Percentiles rank a stretch among this genome's conserved stretches.
These are phyloP conservation scores for Capsella bursapastoris DNA, from an alignment of 345 rosid genomes.

Conservation along the genomic window DNA sequence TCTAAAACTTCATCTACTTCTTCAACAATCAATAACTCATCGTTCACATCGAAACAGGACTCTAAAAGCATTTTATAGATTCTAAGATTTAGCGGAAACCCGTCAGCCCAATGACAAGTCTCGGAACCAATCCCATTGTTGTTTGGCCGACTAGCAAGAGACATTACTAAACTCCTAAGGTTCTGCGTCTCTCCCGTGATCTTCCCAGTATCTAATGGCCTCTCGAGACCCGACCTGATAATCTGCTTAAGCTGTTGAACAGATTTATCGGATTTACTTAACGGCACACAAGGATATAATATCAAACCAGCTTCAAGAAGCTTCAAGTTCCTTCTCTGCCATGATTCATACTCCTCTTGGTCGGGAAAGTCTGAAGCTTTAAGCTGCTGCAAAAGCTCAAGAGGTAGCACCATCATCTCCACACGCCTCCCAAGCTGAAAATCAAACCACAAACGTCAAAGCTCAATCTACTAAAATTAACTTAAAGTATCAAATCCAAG, in stretches of 20 bases:
- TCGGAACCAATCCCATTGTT: constrained; percentile 65
- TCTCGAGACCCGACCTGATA: constrained; percentile 60
- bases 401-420: constrained; percentile 82
- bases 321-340: constrained; percentile 85
- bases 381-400: constrained; percentile 88
- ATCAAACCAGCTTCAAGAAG: constrained; percentile 92
- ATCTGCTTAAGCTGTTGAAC: constrained; percentile 64
- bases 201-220: constrained; percentile 71
- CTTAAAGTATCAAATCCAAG: not conserved
- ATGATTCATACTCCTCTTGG: constrained; percentile 71
- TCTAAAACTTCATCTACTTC: constrained; percentile 93
- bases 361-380: constrained; percentile 74
- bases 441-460: constrained; percentile 29
- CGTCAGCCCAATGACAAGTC: constrained; percentile 94
- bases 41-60: constrained; percentile 83
- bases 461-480: not conserved
- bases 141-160: constrained; percentile 74
- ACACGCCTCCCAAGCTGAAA: constrained; percentile 85
- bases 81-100: constrained; percentile 76
- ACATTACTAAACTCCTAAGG: constrained; percentile 66
- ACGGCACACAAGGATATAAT: constrained; percentile 68
- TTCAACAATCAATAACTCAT: constrained; percentile 70
- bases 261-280: constrained; percentile 55
- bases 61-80: constrained; percentile 75
- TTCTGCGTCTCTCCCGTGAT: constrained; percentile 69